Percentiles rank a stretch among this genome's conserved stretches.
Conservation (phyloP, 2,329 filamentous ascomycete genomes). For the Ceratocystis cacaofunesta region DNA sequence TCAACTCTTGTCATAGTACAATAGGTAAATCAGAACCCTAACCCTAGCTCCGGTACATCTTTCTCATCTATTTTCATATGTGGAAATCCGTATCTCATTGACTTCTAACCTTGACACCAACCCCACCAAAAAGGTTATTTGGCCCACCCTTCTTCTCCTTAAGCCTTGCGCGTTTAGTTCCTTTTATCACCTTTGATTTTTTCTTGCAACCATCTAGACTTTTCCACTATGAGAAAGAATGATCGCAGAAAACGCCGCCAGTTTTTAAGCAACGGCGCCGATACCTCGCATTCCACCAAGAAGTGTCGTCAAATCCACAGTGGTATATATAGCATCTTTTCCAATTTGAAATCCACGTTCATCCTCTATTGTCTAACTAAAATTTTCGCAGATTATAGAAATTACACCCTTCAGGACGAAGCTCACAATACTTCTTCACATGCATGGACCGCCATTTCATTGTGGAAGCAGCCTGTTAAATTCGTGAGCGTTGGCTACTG, state of each 20-base stretch:
- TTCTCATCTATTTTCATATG: too few relatives aligned
- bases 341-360: neutral
- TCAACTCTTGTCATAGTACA: neutral
- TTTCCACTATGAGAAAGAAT: neutral
- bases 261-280: neutral
- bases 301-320: neutral
- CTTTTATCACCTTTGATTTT: neutral
- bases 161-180: neutral
- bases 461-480: slow-evolving; percentile 34
- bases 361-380: neutral
- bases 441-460: slow-evolving; percentile 25
- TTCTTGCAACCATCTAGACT: neutral
- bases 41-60: neutral
- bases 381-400: neutral
- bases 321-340: neutral
- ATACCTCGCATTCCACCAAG: neutral
- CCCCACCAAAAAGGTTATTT: neutral
- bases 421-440: slow-evolving; percentile 19
- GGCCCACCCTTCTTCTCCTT: neutral
- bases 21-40: neutral
- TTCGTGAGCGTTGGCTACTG: slow-evolving; percentile 41
- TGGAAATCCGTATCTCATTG: neutral
- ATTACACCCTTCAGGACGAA: neutral
- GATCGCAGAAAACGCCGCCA: neutral
- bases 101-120: neutral